Conservation (phyloP, 2,329 filamentous ascomycete species). For the Aureobasidium namibiae region DNA sequence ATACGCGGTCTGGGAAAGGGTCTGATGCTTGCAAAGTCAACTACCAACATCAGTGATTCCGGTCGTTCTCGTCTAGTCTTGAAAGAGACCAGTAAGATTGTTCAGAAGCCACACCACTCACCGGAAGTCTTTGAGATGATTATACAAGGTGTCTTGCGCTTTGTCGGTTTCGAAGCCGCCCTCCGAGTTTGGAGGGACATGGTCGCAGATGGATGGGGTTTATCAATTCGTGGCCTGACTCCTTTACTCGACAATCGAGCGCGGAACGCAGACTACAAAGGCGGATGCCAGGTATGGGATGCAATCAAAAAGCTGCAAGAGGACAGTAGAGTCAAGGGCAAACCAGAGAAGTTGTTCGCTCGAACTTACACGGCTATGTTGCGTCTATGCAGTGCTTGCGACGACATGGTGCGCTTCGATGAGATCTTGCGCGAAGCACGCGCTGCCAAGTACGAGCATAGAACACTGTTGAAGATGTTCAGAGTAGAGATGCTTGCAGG, state of each 20-base stretch:
- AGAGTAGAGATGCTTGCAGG: background rate
- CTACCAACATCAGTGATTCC: constrained; percentile 27
- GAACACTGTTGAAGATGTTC: constrained; percentile 16
- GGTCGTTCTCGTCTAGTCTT: constrained; percentile 4
- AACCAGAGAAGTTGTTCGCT: constrained; percentile 14
- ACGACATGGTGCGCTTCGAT: constrained; percentile 5
- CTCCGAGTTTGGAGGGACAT: constrained; percentile 35
- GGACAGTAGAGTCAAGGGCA: background rate
- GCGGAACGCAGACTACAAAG: constrained; percentile 28
- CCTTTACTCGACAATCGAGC: constrained; percentile 35
- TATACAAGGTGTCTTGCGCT: constrained; percentile 35
- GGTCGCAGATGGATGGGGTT: constrained; percentile 38
- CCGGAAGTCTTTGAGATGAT: constrained; percentile 37
- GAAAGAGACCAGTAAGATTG: constrained; percentile 21
- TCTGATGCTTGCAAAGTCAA: constrained; percentile 33
- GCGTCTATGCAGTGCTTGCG: constrained; percentile 18
- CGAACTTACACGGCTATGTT: constrained; percentile 20
- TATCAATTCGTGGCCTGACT: constrained; percentile 32
- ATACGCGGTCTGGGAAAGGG: constrained; percentile 34
- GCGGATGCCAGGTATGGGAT: constrained; percentile 33
- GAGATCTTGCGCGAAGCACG: constrained; percentile 16
- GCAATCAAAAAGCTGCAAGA: constrained; percentile 28
- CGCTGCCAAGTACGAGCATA: background rate
- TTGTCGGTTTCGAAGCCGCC: constrained; percentile 37
- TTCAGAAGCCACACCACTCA: constrained; percentile 37